phyloP scores from a whole-genome alignment of 345 rosid species.

The Zanthoxylum bungeanum region DNA sequence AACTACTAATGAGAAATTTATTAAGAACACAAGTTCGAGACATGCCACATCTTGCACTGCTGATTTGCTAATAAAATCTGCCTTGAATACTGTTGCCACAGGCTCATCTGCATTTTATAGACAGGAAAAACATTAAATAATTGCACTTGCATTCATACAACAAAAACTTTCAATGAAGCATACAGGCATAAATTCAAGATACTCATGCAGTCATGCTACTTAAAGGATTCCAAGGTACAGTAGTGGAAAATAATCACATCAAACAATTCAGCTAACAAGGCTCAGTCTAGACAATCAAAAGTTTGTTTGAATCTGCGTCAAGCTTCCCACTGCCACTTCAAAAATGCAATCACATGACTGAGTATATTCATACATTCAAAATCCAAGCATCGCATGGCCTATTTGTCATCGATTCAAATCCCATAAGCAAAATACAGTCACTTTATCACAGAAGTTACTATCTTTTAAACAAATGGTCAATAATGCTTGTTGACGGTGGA shows the following conservation, averaged over 20 bases:
- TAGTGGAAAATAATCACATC: background rate
- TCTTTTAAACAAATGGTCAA: background rate
- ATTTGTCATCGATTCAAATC: background rate
- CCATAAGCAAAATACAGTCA: background rate
- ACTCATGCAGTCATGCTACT: background rate
- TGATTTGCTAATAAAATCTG: conserved; percentile 18
- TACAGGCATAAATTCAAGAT: background rate
- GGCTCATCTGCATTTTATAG: conserved; percentile 24
- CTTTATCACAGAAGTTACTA: background rate
- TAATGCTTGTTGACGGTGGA: too few species aligned
- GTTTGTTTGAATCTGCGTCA: too few species aligned
- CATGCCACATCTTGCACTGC: conserved; percentile 31
- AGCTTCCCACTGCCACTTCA: too few species aligned
- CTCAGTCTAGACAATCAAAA: too few species aligned
- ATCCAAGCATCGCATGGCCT: background rate
- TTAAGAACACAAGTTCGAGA: background rate
- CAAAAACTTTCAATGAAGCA: background rate
- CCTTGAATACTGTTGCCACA: conserved; percentile 19
- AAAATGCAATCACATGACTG: too few species aligned
- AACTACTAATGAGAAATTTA: background rate
- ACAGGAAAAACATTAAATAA: background rate
- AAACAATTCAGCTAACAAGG: background rate
- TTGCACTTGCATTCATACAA: background rate
- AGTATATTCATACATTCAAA: background rate
- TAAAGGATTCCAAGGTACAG: background rate